Evolutionary conservation across 805 yeast genomes (phyloP), one percentile per base, ranked within the genome.

Genomic region (Candida ascalaphidarum): DNA sequence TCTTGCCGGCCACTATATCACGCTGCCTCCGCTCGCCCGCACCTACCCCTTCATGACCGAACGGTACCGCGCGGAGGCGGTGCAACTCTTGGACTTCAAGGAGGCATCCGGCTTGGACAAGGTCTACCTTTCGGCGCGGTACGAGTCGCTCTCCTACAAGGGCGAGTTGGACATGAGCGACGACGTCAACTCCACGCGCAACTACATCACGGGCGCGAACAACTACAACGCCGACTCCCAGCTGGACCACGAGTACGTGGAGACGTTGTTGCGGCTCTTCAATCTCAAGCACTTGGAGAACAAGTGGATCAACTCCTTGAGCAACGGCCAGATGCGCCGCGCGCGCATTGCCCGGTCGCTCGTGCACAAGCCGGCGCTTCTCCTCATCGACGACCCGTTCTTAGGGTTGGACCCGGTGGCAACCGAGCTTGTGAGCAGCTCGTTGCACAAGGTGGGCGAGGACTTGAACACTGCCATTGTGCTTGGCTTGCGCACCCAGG

Each of bases 291-390:
- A 71, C 0, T 51, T 86, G 26, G 62, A 72, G 30, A 65, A 74
- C 31, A 71, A 84, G 34, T 89, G 94, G 85, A 73, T 82, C 19
- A 83, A 84, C 50, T 82, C 89, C 0, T 59, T 92, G 24, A 82
- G 95, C 50, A 92, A 92, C 51, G 98, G 98, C 1, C 98, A 92
- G 52, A 76, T 82, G 50, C 67, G 98, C 41, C 64, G 98, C 28
- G 95, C 96, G 0, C 66, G 96, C 35, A 57, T 92, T 16, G 97
- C 96, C 0, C 68, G 71, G 35, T 75, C 86, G 0, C 43, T 92
- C 23, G 65, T 84, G 31, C 60, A 63, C 25, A 58, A 69, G 19
- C 95, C 96, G 0, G 59, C 63, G 24, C 39, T 86, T 17, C 55
- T 86, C 29, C 48, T 89, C 4, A 65, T 89, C 12, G 97, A 92